Evolutionary conservation across 2,329 filamentous ascomycete species (phyloP).

Genomic region (Xylariaceae sp.): DNA sequence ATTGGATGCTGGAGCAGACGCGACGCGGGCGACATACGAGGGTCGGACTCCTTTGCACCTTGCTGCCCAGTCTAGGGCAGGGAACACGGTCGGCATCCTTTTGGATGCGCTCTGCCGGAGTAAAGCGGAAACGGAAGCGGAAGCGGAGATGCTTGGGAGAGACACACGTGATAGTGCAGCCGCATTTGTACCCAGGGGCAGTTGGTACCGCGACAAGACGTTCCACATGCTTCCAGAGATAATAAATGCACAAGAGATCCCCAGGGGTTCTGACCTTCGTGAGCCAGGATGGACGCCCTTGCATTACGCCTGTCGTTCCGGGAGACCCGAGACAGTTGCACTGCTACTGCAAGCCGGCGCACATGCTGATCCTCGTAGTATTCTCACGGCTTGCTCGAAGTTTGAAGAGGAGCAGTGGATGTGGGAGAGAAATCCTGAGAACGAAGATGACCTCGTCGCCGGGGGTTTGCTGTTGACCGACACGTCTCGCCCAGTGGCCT

Average conservation of each 20-base stretch:
- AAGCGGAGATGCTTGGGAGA: neutral
- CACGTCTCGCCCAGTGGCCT: constrained; percentile 1
- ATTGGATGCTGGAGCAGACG: constrained; percentile 5
- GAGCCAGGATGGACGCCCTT: constrained; percentile 3
- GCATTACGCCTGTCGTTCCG: constrained; percentile 6
- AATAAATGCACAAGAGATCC: neutral
- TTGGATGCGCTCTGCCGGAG: constrained; percentile 2
- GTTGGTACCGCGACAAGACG: constrained; percentile 3
- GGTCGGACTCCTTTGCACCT: constrained; percentile 6
- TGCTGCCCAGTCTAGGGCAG: constrained; percentile 4
- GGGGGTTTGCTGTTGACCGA: neutral
- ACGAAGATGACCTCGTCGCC: neutral
- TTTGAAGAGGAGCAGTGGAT: constrained; percentile 6
- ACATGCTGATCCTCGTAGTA: neutral
- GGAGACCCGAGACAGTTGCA: constrained; percentile 5
- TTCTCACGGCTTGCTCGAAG: neutral
- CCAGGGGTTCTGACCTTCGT: neutral
- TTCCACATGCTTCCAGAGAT: neutral
- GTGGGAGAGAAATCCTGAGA: neutral
- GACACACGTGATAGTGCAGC: neutral
- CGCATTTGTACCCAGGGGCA: neutral
- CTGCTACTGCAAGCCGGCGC: constrained; percentile 3
- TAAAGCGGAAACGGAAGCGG: neutral
- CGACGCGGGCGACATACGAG: neutral
- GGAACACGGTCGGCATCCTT: constrained; percentile 5